Conservation (phyloP, 2,329 filamentous ascomycete species). For the Domatiomyces globalis region DNA sequence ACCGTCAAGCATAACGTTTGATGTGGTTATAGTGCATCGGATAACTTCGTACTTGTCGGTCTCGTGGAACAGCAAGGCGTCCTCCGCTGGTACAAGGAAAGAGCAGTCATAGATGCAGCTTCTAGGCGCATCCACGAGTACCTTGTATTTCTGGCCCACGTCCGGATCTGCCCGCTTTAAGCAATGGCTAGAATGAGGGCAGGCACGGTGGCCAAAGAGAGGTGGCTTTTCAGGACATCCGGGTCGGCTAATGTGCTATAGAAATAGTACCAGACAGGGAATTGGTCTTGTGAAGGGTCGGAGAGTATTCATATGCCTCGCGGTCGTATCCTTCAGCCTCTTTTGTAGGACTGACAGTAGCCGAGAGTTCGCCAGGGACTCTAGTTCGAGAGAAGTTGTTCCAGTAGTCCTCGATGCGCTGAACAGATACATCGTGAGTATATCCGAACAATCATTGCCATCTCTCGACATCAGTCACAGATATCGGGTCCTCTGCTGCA, state of each 20-base stretch:
- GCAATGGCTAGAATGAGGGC: slow-evolving; percentile 20
- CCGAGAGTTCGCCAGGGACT: slow-evolving; percentile 26
- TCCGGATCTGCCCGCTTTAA: slow-evolving; percentile 21
- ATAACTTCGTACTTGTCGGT: slow-evolving; percentile 28
- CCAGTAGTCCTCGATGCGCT: slow-evolving; percentile 23
- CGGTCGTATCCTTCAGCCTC: slow-evolving; percentile 23
- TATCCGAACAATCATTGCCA: slow-evolving; percentile 27
- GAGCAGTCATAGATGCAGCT: slow-evolving; percentile 20
- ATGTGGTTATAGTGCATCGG: slow-evolving; percentile 22
- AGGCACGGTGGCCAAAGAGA: slow-evolving; percentile 20
- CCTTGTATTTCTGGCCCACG: slow-evolving; percentile 30
- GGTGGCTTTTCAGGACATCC: slow-evolving; percentile 20
- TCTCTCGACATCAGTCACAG: slow-evolving; percentile 8
- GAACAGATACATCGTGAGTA: slow-evolving; percentile 20
- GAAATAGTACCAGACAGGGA: slow-evolving; percentile 32
- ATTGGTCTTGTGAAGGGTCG: slow-evolving; percentile 19
- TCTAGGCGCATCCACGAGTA: slow-evolving; percentile 23
- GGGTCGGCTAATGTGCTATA: slow-evolving; percentile 28
- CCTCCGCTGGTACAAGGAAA: slow-evolving; percentile 25
- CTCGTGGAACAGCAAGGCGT: slow-evolving; percentile 25
- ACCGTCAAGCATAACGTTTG: slow-evolving; percentile 2
- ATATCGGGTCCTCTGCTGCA: slow-evolving; percentile 4
- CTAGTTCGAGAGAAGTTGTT: slow-evolving; percentile 22
- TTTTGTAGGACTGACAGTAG: slow-evolving; percentile 13
- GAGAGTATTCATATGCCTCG: slow-evolving; percentile 26